phyloP scores from a whole-genome alignment of 371 early-diverging fungal species.

The Mucor sp. region DNA sequence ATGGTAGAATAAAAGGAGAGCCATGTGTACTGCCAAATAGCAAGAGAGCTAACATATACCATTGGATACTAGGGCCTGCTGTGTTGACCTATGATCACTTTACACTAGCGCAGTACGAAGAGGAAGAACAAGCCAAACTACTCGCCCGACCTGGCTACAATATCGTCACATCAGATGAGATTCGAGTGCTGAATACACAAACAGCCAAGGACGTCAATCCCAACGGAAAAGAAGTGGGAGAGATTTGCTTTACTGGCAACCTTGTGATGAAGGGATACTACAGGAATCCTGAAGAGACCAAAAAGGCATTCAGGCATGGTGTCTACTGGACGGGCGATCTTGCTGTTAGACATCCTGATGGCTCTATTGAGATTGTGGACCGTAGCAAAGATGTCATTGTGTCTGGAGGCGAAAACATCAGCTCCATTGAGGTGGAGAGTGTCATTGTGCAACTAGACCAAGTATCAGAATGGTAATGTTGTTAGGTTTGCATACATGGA shows the following conservation, averaged over 20 bases:
- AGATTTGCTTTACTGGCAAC: conserved; percentile 69
- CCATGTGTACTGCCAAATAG: background rate
- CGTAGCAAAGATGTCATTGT: conserved; percentile 74
- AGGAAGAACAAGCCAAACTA: conserved; percentile 44
- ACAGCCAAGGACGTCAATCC: conserved; percentile 55
- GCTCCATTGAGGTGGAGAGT: conserved; percentile 70
- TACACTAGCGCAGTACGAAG: conserved; percentile 27
- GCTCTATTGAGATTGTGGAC: conserved; percentile 67
- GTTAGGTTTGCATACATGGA: background rate
- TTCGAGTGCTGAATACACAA: conserved; percentile 54
- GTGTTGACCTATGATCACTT: conserved; percentile 43
- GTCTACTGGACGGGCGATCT: conserved; percentile 75
- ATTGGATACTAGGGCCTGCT: conserved; percentile 23
- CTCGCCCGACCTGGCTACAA: conserved; percentile 64
- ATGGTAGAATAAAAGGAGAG: conserved; percentile 27
- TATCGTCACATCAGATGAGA: conserved; percentile 58
- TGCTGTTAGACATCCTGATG: conserved; percentile 68
- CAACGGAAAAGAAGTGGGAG: conserved; percentile 64
- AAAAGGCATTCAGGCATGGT: conserved; percentile 61
- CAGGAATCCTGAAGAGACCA: conserved; percentile 62
- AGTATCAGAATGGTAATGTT: conserved; percentile 59
- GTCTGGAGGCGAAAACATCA: conserved; percentile 77
- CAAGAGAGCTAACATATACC: background rate
- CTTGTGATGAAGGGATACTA: conserved; percentile 62
- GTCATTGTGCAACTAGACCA: conserved; percentile 58